Percentiles rank a stretch among this genome's conserved stretches.
Evolutionary conservation across 148 eudicot genomes (phyloP).

Genomic region (Vaccinium vitisidaea): DNA sequence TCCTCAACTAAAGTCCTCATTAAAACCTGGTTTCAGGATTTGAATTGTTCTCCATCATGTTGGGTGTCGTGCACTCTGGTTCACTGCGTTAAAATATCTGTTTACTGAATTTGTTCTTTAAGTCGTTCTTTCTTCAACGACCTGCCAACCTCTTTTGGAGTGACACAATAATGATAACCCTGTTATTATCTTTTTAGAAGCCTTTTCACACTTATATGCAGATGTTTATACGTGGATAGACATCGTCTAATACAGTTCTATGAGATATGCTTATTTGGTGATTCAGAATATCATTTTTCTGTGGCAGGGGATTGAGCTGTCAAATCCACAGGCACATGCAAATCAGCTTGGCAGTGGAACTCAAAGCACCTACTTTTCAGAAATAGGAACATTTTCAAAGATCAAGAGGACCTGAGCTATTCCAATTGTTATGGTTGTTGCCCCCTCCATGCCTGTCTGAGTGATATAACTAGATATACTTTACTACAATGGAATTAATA

Average conservation of each 20-base stretch:
- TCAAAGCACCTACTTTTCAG: conserved; percentile 96
- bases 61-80: neutral
- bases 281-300: neutral
- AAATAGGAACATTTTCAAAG: conserved; percentile 93
- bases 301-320: conserved; percentile 84
- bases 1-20: neutral
- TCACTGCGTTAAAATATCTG: neutral
- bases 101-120: neutral
- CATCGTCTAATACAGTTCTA: too few species aligned
- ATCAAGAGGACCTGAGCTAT: conserved; percentile 64
- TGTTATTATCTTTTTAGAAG: neutral
- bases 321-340: conserved; percentile 93
- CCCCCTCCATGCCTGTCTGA: neutral
- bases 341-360: conserved; percentile 93
- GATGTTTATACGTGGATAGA: neutral
- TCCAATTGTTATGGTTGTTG: neutral
- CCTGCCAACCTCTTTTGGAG: neutral
- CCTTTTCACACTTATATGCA: neutral
- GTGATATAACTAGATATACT: neutral
- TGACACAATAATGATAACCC: neutral
- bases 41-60: neutral
- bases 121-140: neutral
- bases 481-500: neutral
- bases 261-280: neutral
- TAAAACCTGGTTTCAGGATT: neutral